Conservation (phyloP, 2,329 filamentous ascomycete species). For the Neopestalotiopsis sp. region DNA sequence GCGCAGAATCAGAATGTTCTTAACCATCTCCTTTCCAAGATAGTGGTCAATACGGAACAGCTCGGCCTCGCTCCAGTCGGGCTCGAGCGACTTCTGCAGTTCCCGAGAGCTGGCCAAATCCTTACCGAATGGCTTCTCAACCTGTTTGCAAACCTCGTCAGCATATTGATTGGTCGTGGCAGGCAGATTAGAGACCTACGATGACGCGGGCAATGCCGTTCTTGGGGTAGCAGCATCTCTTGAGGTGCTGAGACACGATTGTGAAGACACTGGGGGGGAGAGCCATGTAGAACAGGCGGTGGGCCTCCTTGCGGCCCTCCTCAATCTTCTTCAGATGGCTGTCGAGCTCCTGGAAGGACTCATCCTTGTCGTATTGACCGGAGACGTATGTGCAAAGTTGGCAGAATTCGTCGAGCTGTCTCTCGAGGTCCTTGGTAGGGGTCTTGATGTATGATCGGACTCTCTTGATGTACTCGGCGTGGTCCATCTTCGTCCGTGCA, state of each 20-base stretch:
- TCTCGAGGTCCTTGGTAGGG: slow-evolving; percentile 94
- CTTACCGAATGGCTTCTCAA: slow-evolving; percentile 99
- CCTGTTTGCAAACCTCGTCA: slow-evolving; percentile 53
- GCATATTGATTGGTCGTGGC: not conserved
- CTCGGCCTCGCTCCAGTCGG: slow-evolving; percentile 98
- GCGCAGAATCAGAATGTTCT: slow-evolving; percentile 97
- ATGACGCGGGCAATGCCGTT: slow-evolving; percentile 93
- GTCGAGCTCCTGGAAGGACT: slow-evolving; percentile 86
- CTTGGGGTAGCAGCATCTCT: slow-evolving; percentile 94
- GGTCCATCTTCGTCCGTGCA: slow-evolving; percentile 99
- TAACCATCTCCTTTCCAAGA: slow-evolving; percentile 99
- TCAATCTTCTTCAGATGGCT: slow-evolving; percentile 87
- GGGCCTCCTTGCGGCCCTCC: slow-evolving; percentile 78
- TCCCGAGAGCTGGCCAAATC: slow-evolving; percentile 93
- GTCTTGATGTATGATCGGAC: slow-evolving; percentile 99
- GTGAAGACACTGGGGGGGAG: slow-evolving; percentile 97
- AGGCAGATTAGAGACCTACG: slow-evolving; percentile 56
- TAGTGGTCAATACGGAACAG: slow-evolving; percentile 99
- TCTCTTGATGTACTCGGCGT: slow-evolving; percentile 89
- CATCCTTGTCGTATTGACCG: slow-evolving; percentile 98
- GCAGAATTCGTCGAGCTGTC: slow-evolving; percentile 91
- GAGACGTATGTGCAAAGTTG: slow-evolving; percentile 89
- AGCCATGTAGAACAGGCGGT: slow-evolving; percentile 99
- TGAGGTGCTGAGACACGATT: slow-evolving; percentile 94
- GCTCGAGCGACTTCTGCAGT: slow-evolving; percentile 91